phyloP scores from a whole-genome alignment of 345 rosid species.

The Arabis alpina region DNA sequence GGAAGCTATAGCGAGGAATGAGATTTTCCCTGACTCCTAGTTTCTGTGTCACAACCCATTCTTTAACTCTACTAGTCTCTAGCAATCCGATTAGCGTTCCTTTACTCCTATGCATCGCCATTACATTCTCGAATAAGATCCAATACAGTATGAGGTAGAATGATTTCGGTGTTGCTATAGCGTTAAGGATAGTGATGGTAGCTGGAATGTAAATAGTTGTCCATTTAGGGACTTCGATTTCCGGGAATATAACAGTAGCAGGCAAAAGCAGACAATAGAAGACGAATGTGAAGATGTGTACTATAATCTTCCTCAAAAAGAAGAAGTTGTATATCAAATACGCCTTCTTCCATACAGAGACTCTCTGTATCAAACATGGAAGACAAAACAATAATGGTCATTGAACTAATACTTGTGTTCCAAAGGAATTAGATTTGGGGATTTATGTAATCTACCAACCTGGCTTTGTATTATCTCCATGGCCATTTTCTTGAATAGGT shows the following conservation, averaged over 20 bases:
- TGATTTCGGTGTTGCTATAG: conserved; percentile 90
- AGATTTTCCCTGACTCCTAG: conserved; percentile 64
- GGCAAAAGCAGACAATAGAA: conserved; percentile 88
- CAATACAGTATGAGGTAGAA: conserved; percentile 51
- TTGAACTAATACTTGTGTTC: neutral
- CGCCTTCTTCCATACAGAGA: conserved; percentile 75
- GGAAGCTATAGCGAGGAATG: conserved; percentile 54
- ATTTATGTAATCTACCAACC: conserved; percentile 40
- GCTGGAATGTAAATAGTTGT: conserved; percentile 88
- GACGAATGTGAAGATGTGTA: conserved; percentile 78
- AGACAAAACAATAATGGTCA: neutral
- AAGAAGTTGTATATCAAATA: conserved; percentile 91
- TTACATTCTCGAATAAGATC: conserved; percentile 93
- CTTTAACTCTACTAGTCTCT: conserved; percentile 84
- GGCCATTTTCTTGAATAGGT: conserved; percentile 79
- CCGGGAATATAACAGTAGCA: conserved; percentile 80
- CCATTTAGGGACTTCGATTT: conserved; percentile 86
- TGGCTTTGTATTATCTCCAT: conserved; percentile 57
- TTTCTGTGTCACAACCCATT: conserved; percentile 95
- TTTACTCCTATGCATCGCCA: conserved; percentile 86
- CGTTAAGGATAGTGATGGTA: conserved; percentile 70
- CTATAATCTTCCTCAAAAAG: conserved; percentile 79
- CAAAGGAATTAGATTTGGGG: neutral
- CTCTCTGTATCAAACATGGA: conserved; percentile 57
- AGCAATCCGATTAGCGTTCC: conserved; percentile 85